A percentile compares a stretch with the other conserved stretches of the same genome.
phyloP scores from a whole-genome alignment of 495 filamentous ascomycete species.

The Podospora comata region DNA sequence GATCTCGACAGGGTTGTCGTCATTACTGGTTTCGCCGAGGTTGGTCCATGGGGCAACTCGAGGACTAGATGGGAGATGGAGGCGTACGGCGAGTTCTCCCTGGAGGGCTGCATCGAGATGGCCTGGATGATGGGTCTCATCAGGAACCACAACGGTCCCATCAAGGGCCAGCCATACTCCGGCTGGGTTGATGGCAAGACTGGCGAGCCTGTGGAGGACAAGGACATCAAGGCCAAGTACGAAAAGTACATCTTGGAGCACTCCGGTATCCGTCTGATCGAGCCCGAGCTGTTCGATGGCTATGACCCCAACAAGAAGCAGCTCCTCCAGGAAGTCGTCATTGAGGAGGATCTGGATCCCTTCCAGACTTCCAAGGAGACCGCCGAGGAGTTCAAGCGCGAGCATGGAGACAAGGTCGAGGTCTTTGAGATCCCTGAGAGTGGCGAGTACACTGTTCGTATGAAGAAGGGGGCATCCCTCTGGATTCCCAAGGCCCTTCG shows the following conservation, averaged over 20 bases:
- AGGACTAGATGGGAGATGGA: slow-evolving; percentile 99
- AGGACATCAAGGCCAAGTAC: slow-evolving; percentile 94
- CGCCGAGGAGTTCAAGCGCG: slow-evolving; percentile 92
- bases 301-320: slow-evolving; percentile 99
- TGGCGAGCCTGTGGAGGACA: slow-evolving; percentile 93
- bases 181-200: slow-evolving; percentile 97
- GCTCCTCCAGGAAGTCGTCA: slow-evolving; percentile 93
- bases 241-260: slow-evolving; percentile 96
- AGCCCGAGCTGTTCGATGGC: slow-evolving; percentile 93
- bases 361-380: slow-evolving; percentile 98
- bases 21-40: slow-evolving; percentile 92
- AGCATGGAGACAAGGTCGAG: slow-evolving; percentile 96
- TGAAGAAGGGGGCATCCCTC: slow-evolving; percentile 91
- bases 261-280: slow-evolving; percentile 94
- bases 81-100: slow-evolving; percentile 90
- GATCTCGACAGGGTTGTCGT: slow-evolving; percentile 97
- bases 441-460: slow-evolving; percentile 87
- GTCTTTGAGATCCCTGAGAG: slow-evolving; percentile 94
- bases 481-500: slow-evolving; percentile 94
- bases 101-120: slow-evolving; percentile 98
- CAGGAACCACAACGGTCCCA: slow-evolving; percentile 95
- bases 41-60: slow-evolving; percentile 97
- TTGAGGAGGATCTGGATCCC: slow-evolving; percentile 92
- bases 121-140: slow-evolving; percentile 99
- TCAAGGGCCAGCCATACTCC: slow-evolving; percentile 94